Evolutionary conservation across 768 basidiomycete genomes (phyloP).

Genomic region (Boletus subcaerulescens): DNA sequence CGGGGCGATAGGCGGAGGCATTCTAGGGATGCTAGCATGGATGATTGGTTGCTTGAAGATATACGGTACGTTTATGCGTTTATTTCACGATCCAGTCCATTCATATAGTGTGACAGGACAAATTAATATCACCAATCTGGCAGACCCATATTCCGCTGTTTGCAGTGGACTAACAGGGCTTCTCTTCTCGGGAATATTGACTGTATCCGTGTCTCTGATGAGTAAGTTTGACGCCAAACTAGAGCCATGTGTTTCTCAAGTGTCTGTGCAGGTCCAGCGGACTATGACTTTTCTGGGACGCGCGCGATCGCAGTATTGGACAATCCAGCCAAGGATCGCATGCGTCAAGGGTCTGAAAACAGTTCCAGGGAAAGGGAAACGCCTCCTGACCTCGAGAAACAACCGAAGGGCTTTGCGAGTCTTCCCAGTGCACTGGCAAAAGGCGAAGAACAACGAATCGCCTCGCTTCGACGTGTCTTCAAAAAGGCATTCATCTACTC

Average conservation of each 20-base stretch:
- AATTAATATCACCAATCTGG: conserved; percentile 36
- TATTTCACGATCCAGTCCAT: neutral
- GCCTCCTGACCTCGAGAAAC: conserved; percentile 18
- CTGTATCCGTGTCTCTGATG: conserved; percentile 35
- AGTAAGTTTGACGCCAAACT: conserved; percentile 20
- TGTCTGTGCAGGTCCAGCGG: conserved; percentile 27
- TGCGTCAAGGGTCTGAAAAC: neutral
- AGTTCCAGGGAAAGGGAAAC: neutral
- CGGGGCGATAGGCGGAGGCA: conserved; percentile 41
- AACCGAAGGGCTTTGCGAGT: neutral
- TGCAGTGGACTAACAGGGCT: conserved; percentile 39
- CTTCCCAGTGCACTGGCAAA: neutral
- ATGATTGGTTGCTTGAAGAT: conserved; percentile 52
- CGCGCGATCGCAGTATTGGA: conserved; percentile 34
- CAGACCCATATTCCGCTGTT: conserved; percentile 39
- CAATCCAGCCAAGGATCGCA: neutral
- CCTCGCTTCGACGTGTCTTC: conserved; percentile 29
- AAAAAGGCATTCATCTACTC: conserved; percentile 35
- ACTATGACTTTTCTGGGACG: conserved; percentile 40
- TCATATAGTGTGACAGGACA: conserved; percentile 22
- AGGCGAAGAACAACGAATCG: conserved; percentile 8
- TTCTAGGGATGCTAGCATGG: conserved; percentile 47
- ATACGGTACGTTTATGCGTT: conserved; percentile 30
- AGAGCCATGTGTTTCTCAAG: neutral
- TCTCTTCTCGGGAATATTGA: conserved; percentile 37